These are phyloP conservation scores for Pachyrhizus erosus DNA, from an alignment of 306 rosid species.

Conservation along the genomic window DNA sequence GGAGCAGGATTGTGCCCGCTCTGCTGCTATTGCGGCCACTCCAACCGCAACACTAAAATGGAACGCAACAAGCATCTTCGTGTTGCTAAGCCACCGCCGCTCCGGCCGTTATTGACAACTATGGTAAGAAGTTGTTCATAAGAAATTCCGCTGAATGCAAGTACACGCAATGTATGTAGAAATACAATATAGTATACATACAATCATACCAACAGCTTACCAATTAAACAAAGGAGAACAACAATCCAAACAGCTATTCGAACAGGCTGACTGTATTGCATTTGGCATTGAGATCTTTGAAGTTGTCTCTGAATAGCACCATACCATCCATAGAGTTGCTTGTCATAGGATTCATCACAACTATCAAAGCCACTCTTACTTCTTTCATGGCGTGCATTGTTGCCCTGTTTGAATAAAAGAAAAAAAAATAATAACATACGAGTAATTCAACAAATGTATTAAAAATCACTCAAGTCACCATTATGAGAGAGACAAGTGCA, in stretches of 20 bases:
- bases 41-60: too few species aligned
- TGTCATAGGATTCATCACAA: constrained; percentile 70
- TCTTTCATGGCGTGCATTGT: constrained; percentile 62
- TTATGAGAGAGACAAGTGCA: constrained; percentile 26
- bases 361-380: constrained; percentile 74
- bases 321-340: constrained; percentile 86
- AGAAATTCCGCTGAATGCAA: constrained; percentile 11
- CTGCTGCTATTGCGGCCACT: too few species aligned
- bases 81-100: too few species aligned
- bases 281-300: constrained; percentile 87
- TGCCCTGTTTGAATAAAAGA: constrained; percentile 54
- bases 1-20: too few species aligned
- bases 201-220: constrained; percentile 54
- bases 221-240: constrained; percentile 74
- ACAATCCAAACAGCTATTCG: constrained; percentile 61
- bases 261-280: constrained; percentile 78
- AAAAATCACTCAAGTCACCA: neutral
- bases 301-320: constrained; percentile 89
- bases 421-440: neutral
- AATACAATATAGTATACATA: neutral
- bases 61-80: too few species aligned
- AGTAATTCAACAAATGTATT: constrained; percentile 19
- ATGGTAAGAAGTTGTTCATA: neutral
- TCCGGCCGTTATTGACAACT: too few species aligned
- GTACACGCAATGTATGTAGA: neutral